These are phyloP conservation scores for Elsinoe arachidis DNA, from an alignment of 2,329 filamentous ascomycete genomes.

Conservation along the genomic window DNA sequence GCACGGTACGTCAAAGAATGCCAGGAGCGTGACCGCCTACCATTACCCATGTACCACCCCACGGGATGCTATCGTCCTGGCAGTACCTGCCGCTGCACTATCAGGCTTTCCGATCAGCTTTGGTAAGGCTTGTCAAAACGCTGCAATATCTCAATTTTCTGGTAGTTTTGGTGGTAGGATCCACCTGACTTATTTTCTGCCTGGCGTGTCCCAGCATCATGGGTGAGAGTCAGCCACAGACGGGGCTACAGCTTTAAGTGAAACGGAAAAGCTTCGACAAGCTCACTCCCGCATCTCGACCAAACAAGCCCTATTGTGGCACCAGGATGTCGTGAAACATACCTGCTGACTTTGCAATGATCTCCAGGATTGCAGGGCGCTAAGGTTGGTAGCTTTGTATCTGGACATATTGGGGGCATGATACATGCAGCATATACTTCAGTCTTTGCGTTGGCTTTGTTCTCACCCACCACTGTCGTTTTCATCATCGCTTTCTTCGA, in stretches of 20 bases:
- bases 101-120: too few species aligned
- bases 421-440: background rate
- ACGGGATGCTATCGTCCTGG: too few species aligned
- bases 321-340: background rate
- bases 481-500: background rate
- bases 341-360: background rate
- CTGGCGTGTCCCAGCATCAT: background rate
- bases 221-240: background rate
- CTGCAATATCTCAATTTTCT: too few species aligned
- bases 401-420: background rate
- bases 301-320: background rate
- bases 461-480: background rate
- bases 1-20: too few species aligned
- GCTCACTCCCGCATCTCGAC: background rate
- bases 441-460: background rate
- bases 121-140: too few species aligned
- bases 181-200: too few species aligned
- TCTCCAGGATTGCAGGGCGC: background rate
- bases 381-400: background rate
- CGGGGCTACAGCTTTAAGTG: background rate
- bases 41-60: too few species aligned
- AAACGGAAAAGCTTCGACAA: constrained; percentile 3
- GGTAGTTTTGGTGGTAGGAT: too few species aligned
- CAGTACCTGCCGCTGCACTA: too few species aligned
- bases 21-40: too few species aligned